Evolutionary conservation across 2,329 filamentous ascomycete species (phyloP), one percentile per base, ranked within the genome.

Genomic region (Calonectria pteridis): DNA sequence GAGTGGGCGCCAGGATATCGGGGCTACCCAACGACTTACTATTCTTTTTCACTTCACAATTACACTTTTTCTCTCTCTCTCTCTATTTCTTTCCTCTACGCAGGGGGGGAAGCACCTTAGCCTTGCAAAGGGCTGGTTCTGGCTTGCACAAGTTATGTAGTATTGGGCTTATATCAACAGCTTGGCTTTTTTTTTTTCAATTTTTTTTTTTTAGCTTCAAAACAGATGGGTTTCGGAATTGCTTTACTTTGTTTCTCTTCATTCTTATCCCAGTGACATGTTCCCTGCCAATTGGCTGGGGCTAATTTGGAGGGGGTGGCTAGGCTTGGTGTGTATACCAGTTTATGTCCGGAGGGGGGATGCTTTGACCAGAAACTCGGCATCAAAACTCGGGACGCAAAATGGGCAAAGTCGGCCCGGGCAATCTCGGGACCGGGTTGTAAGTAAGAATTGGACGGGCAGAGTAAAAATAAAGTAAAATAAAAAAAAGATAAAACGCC

Each of bases 61-160:
- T 35, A 31, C 64, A 18, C 18, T 43, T 43, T 43, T 43, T 43
- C 9, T 43, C n/a, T n/a, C n/a, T n/a, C n/a, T n/a, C n/a, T n/a
- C n/a, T n/a, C n/a, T n/a, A n/a, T n/a, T n/a, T n/a, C n/a, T n/a
- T n/a, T n/a, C n/a, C n/a, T n/a, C n/a, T n/a, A n/a, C n/a, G n/a
- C n/a, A n/a, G n/a, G n/a, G n/a, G 23, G 69, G n/a, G 28, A 31
- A 43, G 33, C 50, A 28, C 59, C 65, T 33, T 55, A 67, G 40
- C 63, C 40, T 46, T 58, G 51, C 46, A 65, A 75, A 43, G 28
- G 53, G 46, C 40, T 75, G 28, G 14, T 43, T 69, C n/a, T 26
- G 68, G n/a, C 67, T 74, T 43, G 40, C 53, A n/a, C 69, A 46
- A 63, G 69, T n/a, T 67, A 67, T 63, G 63, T 72, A 72, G 46